Conservation (phyloP, 2,329 filamentous ascomycete species). For the Trichoderma lentiforme region DNA sequence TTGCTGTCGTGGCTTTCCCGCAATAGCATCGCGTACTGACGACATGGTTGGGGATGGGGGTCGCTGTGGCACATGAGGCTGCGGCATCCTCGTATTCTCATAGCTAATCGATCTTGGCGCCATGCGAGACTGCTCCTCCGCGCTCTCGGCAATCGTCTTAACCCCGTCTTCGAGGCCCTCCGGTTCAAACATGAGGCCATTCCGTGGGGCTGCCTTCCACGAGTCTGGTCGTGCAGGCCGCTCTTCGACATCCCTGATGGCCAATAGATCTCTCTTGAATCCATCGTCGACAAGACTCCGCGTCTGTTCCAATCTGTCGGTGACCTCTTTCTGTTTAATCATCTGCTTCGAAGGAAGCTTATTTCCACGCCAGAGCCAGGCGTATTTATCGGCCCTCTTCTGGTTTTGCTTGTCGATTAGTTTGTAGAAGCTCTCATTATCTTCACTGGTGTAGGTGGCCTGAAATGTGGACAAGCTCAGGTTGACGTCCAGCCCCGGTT, state of each 20-base stretch:
- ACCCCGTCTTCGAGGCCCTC: slow-evolving; percentile 59
- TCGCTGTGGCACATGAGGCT: slow-evolving; percentile 39
- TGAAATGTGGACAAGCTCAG: slow-evolving; percentile 86
- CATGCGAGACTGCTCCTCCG: slow-evolving; percentile 68
- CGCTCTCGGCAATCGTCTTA: slow-evolving; percentile 63
- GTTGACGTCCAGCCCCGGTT: slow-evolving; percentile 62
- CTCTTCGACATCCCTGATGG: slow-evolving; percentile 64
- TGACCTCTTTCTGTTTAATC: slow-evolving; percentile 62
- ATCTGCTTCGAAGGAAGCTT: slow-evolving; percentile 80
- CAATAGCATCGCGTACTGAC: slow-evolving; percentile 78
- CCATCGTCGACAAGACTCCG: slow-evolving; percentile 54
- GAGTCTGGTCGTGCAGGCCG: slow-evolving; percentile 73
- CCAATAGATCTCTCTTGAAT: slow-evolving; percentile 54
- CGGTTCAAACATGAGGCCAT: slow-evolving; percentile 81
- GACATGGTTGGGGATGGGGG: slow-evolving; percentile 81
- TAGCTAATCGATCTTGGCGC: slow-evolving; percentile 76
- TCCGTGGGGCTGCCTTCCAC: slow-evolving; percentile 73
- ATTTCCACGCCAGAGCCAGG: slow-evolving; percentile 86
- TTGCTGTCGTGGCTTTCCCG: slow-evolving; percentile 61
- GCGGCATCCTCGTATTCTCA: slow-evolving; percentile 75
- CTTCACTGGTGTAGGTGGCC: slow-evolving; percentile 90
- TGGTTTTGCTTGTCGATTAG: slow-evolving; percentile 87
- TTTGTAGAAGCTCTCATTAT: slow-evolving; percentile 95
- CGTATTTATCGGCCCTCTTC: slow-evolving; percentile 78
- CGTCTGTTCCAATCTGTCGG: slow-evolving; percentile 48